Evolutionary conservation across 441 rosid genomes (phyloP), one percentile per base, ranked within the genome.

Genomic region (Gossypium lobatum): DNA sequence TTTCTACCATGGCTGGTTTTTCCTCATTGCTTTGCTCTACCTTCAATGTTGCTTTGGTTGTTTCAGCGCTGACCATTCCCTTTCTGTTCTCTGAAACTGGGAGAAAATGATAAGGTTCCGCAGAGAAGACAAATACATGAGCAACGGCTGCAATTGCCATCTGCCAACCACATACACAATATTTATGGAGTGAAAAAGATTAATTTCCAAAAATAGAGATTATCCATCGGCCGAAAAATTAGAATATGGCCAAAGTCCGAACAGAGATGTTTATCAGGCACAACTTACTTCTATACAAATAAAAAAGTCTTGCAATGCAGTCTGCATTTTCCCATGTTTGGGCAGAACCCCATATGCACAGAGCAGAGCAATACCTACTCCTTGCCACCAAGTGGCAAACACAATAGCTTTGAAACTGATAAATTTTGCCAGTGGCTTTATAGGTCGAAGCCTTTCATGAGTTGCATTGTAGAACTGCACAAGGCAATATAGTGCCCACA

Each of bases 381-480:
- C 97, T 82, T 95, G 98, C 98, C 98, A 95, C 99, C 97, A 95
- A 66, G 97, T 91, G 37, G 96, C 96, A 64, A 95, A 93, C 37
- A 91, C 97, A 34, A 95, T 89, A 53, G 97, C 91, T 80, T 95
- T 95, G 86, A 93, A 93, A 91, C 99, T 95, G 60, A 91, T 83
- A 76, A 95, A 91, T 83, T 91, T 95, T 6, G 95, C 91, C 9
- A 91, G 83, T 0, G 97, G 98, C 83, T 82, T 91, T 78, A 93
- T 93, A 5, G 85, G 84, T 68, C 78, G 81, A 52, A 95, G 94
- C 17, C 88, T 83, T 80, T 91, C 93, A 42, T 89, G 94, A 8
- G 89, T 87, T 17, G 80, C 92, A 54, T 87, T 85, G 72, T 91
- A 95, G 91, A 95, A 91, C 84, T 91, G 95, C 48, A 95, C 87